These are phyloP conservation scores for Chytriomyces confervae DNA, from an alignment of 192 early-diverging fungal species.

Conservation along the genomic window DNA sequence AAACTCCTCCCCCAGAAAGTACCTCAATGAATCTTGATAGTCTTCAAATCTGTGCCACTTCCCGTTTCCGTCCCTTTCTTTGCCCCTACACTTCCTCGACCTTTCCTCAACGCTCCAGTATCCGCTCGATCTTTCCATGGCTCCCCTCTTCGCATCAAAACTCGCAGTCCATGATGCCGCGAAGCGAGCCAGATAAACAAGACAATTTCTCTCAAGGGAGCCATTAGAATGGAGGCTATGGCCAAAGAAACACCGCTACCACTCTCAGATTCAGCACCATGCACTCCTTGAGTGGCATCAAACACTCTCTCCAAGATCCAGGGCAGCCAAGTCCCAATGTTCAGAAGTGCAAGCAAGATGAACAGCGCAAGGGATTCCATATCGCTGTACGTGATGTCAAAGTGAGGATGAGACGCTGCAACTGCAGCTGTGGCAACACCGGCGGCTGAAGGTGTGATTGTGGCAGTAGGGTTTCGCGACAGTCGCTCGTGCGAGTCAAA, in stretches of 20 bases:
- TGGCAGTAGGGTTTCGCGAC: neutral
- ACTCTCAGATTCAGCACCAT: neutral
- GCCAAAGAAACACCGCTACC: neutral
- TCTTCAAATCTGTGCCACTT: neutral
- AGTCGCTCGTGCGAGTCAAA: no score
- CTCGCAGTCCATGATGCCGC: neutral
- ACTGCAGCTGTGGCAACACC: neutral
- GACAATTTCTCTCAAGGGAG: neutral
- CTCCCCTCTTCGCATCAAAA: neutral
- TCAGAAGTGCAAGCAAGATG: neutral
- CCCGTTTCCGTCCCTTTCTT: neutral
- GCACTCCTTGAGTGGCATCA: no score
- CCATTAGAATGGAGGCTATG: neutral
- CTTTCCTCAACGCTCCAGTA: neutral
- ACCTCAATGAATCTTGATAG: no score
- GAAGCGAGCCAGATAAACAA: neutral
- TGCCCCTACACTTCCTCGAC: neutral
- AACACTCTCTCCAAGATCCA: neutral
- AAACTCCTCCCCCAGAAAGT: no score
- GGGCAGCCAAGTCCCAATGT: neutral
- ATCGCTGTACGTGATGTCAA: neutral
- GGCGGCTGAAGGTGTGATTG: neutral
- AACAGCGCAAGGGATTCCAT: neutral
- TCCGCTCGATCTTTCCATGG: neutral
- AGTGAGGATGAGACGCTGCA: neutral